Conservation (phyloP, 192 early-diverging fungal genomes). For the Haplosporangium gracile region DNA sequence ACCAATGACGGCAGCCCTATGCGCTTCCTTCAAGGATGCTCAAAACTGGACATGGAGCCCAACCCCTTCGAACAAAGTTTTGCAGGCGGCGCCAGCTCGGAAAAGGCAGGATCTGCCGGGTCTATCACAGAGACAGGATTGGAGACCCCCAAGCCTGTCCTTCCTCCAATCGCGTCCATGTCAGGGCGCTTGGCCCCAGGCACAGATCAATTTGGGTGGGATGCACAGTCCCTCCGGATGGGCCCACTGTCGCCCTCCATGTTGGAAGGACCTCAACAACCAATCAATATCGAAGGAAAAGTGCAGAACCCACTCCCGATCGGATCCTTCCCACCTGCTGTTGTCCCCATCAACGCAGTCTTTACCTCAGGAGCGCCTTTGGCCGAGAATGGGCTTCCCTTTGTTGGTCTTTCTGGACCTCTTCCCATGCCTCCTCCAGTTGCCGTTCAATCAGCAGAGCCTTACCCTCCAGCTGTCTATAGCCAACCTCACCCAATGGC, state of each 20-base stretch:
- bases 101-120: conserved; percentile 16
- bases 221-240: conserved; percentile 72
- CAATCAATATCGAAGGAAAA: conserved; percentile 42
- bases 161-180: conserved; percentile 82
- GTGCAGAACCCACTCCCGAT: conserved; percentile 26
- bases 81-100: conserved; percentile 44
- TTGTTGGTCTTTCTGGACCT: conserved; percentile 37
- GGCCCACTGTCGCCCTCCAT: conserved; percentile 84
- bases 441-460: conserved; percentile 21
- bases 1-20: conserved; percentile 35
- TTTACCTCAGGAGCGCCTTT: conserved; percentile 31
- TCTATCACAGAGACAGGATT: conserved; percentile 40
- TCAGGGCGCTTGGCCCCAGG: conserved; percentile 55
- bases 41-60: conserved; percentile 84
- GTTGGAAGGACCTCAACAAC: conserved; percentile 74
- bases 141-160: conserved; percentile 61
- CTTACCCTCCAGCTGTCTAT: conserved; percentile 23
- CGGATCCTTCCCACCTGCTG: conserved; percentile 22
- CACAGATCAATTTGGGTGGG: conserved; percentile 65
- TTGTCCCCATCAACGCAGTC: conserved; percentile 24
- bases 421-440: conserved; percentile 23
- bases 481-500: conserved; percentile 19
- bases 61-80: conserved; percentile 93
- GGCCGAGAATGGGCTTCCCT: conserved; percentile 19
- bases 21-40: conserved; percentile 35